Evolutionary conservation across 805 yeast species (phyloP).

Genomic region (Blastobotrys terrestris): DNA sequence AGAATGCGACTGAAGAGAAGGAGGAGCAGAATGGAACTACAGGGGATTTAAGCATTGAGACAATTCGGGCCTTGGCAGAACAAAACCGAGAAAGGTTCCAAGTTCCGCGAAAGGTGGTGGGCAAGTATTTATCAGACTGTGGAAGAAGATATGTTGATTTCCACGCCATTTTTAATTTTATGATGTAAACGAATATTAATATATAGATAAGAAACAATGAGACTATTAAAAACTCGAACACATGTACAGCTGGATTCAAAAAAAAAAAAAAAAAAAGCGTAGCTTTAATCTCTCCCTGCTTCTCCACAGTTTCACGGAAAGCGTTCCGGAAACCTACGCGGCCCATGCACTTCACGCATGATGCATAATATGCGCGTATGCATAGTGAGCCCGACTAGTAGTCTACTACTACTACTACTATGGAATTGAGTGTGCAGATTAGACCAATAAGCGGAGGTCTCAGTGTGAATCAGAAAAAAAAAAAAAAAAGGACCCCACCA

Average conservation of each 20-base stretch:
- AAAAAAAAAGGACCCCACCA: background rate
- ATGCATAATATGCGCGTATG: background rate
- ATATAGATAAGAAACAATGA: background rate
- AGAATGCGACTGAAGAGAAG: constrained; percentile 29
- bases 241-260: background rate
- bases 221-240: background rate
- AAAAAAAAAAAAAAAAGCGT: no score
- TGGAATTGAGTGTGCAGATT: background rate
- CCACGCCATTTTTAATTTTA: constrained; percentile 55
- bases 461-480: background rate
- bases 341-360: no score
- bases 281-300: no score
- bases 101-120: constrained; percentile 50
- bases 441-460: background rate
- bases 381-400: no score
- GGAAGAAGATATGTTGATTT: constrained; percentile 88
- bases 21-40: constrained; percentile 25
- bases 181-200: background rate
- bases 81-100: constrained; percentile 65
- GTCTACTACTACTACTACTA: no score
- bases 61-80: constrained; percentile 67
- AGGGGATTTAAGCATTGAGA: constrained; percentile 36
- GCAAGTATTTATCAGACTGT: constrained; percentile 68
- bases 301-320: no score
- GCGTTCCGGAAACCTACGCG: background rate